phyloP scores from a whole-genome alignment of 768 basidiomycete species.

The Tulasnella sp. region DNA sequence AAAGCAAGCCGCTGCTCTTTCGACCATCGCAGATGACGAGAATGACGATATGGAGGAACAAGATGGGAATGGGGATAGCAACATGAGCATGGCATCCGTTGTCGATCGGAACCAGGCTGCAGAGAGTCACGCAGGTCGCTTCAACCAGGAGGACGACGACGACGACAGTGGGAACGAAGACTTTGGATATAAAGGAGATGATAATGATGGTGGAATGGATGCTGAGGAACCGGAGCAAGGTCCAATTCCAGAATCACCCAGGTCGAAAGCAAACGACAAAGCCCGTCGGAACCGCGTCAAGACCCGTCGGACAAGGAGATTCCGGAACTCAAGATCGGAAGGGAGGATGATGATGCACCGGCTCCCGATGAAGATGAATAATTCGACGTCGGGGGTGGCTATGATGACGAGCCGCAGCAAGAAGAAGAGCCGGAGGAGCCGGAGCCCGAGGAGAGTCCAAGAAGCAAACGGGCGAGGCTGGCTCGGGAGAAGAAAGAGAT shows the following conservation, averaged over 20 bases:
- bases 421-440: too few relatives aligned
- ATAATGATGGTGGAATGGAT: slow-evolving; percentile 1
- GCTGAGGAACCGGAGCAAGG: slow-evolving; percentile 14
- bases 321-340: background rate
- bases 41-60: background rate
- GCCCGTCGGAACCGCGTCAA: background rate
- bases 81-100: slow-evolving; percentile 6
- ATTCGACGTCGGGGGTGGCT: background rate
- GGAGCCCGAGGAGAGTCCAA: background rate
- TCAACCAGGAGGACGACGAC: slow-evolving; percentile 5
- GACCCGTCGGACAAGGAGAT: slow-evolving; percentile 9
- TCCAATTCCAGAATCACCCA: background rate
- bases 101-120: background rate
- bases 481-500: background rate
- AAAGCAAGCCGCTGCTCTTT: background rate
- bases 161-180: slow-evolving; percentile 18
- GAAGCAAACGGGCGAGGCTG: background rate
- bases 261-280: background rate
- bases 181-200: slow-evolving; percentile 1
- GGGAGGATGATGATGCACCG: background rate
- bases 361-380: background rate
- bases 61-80: slow-evolving; percentile 12
- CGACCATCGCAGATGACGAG: background rate
- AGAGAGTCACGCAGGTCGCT: background rate
- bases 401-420: background rate